Evolutionary conservation across 352 stramenopile genomes (phyloP), one percentile per base, ranked within the genome.

Genomic region (Phytopythium ostracodes): DNA sequence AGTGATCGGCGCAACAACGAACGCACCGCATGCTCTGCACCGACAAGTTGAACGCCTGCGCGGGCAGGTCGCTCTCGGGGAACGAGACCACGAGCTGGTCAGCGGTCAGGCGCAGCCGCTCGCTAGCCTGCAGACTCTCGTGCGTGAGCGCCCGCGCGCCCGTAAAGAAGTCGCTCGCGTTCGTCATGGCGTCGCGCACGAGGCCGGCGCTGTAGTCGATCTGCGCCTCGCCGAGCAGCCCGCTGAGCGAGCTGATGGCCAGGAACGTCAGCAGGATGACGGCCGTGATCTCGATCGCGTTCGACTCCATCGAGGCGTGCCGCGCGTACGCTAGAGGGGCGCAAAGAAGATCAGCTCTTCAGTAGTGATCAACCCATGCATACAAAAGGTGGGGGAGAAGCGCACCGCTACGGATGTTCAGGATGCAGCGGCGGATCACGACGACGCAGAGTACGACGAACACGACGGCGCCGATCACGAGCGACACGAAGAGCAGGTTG

Each of bases 121-220:
- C 62, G 49, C 79, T 88, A 11, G 79, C 64, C 36, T 71, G 55
- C 6, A 72, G 51, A 40, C 66, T 73, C 22, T 85, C 54, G 1
- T 44, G 53, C 9, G 71, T 72, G 27, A 88, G 44, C 1, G 64
- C 53, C 42, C 79, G 79, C 18, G 79, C 67, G 15, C 72, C 60
- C 24, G 68, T 59, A 44, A 94, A 91, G 46, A 76, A 62, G 33
- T 76, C 49, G 46, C 80, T 92, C 4, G 73, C 76, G 62, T 94
- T 94, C 42, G 70, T 75, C 82, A 94, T 90, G 22, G 81, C 84
- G 54, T 88, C 73, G 43, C 75, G 72, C 57, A 92, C 72, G 33
- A 90, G 72, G 11, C 84, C 74, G n/a, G 83, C 78, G 56, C 82
- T 91, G 77, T 94, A 94, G 68, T 94, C 82, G 31, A 92, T 81